Conservation (phyloP, 1,284 basidiomycete genomes). For the Cutaneotrichosporon spelunceum region DNA sequence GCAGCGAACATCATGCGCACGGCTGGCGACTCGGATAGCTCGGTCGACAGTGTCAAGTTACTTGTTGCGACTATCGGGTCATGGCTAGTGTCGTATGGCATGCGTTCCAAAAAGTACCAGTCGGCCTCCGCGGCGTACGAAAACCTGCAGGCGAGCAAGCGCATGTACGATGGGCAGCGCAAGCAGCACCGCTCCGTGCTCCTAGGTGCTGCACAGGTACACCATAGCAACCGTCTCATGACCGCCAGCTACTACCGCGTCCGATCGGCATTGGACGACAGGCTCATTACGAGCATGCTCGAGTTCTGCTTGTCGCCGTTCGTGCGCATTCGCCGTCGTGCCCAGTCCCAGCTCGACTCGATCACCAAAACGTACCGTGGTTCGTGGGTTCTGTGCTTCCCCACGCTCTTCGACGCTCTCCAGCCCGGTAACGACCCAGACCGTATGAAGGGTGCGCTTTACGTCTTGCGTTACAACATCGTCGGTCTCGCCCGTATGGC, state of each 20-base stretch:
- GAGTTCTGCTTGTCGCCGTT: slow-evolving; percentile 85
- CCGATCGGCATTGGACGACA: slow-evolving; percentile 75
- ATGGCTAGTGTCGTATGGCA: slow-evolving; percentile 45
- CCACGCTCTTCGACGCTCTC: slow-evolving; percentile 70
- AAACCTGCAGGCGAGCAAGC: slow-evolving; percentile 39
- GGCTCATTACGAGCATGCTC: slow-evolving; percentile 70
- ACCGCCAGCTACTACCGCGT: slow-evolving; percentile 64
- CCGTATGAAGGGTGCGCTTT: slow-evolving; percentile 91
- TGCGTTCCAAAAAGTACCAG: slow-evolving; percentile 45
- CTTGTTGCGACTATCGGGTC: slow-evolving; percentile 52
- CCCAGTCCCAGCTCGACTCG: slow-evolving; percentile 40
- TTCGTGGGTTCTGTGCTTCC: slow-evolving; percentile 69
- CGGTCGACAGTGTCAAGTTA: slow-evolving; percentile 77
- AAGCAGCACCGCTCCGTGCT: slow-evolving; percentile 47
- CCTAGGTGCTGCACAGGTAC: slow-evolving; percentile 39
- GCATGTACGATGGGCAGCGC: slow-evolving; percentile 43
- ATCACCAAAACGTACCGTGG: slow-evolving; percentile 70
- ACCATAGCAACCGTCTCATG: slow-evolving; percentile 45
- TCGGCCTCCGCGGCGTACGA: slow-evolving; percentile 37
- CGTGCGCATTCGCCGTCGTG: slow-evolving; percentile 57
- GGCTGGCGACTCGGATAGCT: slow-evolving; percentile 77
- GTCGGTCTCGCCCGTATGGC: slow-evolving; percentile 40
- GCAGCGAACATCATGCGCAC: slow-evolving; percentile 67
- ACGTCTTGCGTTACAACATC: slow-evolving; percentile 60
- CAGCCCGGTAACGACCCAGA: slow-evolving; percentile 80